Evolutionary conservation across 768 basidiomycete genomes (phyloP), one percentile per base, ranked within the genome.

Genomic region (Pisolithus microcarpus): DNA sequence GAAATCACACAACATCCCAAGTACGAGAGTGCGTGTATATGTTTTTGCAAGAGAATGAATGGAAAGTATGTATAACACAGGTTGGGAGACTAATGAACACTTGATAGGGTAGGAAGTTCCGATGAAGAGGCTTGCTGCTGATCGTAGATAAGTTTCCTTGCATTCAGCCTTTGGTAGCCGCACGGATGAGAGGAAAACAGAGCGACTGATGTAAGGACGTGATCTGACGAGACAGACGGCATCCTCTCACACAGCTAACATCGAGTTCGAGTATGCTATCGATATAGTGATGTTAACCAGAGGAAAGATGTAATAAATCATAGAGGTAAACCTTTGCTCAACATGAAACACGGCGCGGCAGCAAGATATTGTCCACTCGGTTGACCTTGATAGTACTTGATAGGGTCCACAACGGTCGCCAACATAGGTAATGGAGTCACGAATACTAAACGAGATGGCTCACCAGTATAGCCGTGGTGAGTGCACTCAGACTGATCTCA

Each of bases 191-290:
- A 52, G 34, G 5, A 18, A 40, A 21, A 21, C n/a, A 21, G 21
- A 3, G 11, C 1, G 7, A 8, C 7, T 18, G 18, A 19, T 10
- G 39, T 40, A 7, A 40, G 39, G 11, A 19, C 8, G 11, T 13
- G 3, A 9, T 18, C 4, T 40, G 18, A 18, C 3, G n/a, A 40
- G n/a, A 19, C 18, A 5, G 19, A 9, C 8, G n/a, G 21, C 26
- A 8, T 19, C 2, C 18, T 23, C 62, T 55, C 43, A 64, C 62
- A 64, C 58, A 13, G 58, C 39, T 9, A 65, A 34, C 55, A 61
- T 58, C 16, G 59, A 65, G 30, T 65, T 64, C 30, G 42, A 9
- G 18, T 58, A 64, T 23, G 53, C 62, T 63, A 31, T 15, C 61
- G 58, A 31, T 18, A 11, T 31, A 8, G 38, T 1, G 7, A 18